Percentiles rank a stretch among this genome's conserved stretches.
These are phyloP conservation scores for Prunus armeniaca DNA, from an alignment of 306 rosid genomes.

Conservation along the genomic window DNA sequence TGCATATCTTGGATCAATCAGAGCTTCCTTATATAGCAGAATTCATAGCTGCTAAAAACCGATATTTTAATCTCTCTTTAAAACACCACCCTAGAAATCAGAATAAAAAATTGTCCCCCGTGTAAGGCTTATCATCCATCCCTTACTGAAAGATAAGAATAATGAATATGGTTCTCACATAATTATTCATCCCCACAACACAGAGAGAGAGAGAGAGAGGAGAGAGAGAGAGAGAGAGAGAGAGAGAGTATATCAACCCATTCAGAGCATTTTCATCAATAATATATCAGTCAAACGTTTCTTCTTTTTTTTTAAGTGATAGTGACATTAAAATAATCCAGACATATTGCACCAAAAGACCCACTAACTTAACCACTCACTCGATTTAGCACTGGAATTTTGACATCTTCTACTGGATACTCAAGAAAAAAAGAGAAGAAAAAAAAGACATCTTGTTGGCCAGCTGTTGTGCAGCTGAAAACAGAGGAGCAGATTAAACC, in stretches of 20 bases:
- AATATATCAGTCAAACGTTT: conserved; percentile 10
- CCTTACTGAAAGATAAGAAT: conserved; percentile 24
- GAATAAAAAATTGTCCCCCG: not conserved
- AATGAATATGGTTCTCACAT: conserved; percentile 38
- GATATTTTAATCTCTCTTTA: conserved; percentile 6
- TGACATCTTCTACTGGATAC: not conserved
- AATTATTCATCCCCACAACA: conserved; percentile 3
- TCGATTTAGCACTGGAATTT: not conserved
- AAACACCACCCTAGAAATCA: conserved; percentile 14
- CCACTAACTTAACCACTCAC: not conserved
- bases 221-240: no score
- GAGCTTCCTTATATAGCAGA: conserved; percentile 9
- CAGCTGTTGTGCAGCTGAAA: not conserved
- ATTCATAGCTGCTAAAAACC: not conserved
- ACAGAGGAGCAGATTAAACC: no score
- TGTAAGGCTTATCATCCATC: conserved; percentile 14
- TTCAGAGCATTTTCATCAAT: not conserved
- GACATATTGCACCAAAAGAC: not conserved
- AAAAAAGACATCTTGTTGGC: not conserved
- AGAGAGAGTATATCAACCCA: not conserved
- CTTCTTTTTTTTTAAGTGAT: not conserved
- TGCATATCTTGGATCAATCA: conserved; percentile 6
- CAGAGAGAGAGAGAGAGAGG: not conserved
- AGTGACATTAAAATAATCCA: conserved; percentile 18
- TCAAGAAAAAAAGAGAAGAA: not conserved